Base-by-base conservation (phyloP, 345 rosid species). In the Camelina sativa region DNA sequence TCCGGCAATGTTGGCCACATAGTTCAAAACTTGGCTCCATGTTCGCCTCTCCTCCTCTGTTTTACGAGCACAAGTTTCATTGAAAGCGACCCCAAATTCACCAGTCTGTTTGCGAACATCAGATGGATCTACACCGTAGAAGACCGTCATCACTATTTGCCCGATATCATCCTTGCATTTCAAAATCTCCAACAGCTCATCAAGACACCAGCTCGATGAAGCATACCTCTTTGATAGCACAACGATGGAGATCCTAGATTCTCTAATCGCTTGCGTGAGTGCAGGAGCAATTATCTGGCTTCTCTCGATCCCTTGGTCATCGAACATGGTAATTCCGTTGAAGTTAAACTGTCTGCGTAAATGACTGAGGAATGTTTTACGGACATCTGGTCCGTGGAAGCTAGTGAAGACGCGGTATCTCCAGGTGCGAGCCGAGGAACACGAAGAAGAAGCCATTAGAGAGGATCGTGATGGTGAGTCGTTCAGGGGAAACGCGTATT, bases 191-290 rank as follows among this genome's bases (percentile, higher is more conserved):
- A 60, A 7, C 17, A 71, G 1, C 23, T 71, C 66, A 22, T 71
- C 32, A n/a, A 70, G 30, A 13, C 65, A 70, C 65, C 74, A 70
- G 34, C 74, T 28, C 16, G 65, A 69, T 0, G 73, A 69, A 40
- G 73, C 55, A 70, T 57, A 70, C 3, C 57, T 38, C 28, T 69
- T 11, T 0, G 65, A 58, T 3, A 70, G 74, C 7, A 70, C 12
- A 41, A 70, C 74, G 2, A 56, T 57, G 10, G 32, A 16, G 40
- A 70, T 56, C 56, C 34, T 43, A 0, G 65, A 69, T n/a, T 41
- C 41, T 3, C 2, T 23, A 23, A 23, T 23, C 25, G 25, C 25
- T 23, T 3, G 25, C 2, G 25, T 23, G 2, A 23, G 25, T 1
- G 25, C 25, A 23, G 1, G 1, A 3, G 25, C 25, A 3, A 23